Evolutionary conservation across 129 eudicot genomes (phyloP).

Genomic region (Helianthus tuberosus): DNA sequence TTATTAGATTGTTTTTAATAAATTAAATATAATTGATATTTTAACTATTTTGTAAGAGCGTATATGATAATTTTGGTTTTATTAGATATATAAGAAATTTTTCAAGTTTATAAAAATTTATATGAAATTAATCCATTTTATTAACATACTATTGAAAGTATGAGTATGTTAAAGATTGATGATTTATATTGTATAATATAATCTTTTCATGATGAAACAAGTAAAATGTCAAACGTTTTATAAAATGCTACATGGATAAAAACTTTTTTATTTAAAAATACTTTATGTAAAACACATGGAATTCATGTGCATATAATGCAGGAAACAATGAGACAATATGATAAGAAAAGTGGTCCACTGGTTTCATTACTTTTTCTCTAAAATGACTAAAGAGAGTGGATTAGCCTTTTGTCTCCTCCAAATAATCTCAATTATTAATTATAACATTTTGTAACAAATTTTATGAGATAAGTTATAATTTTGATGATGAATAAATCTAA

Average conservation of each 20-base stretch:
- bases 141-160: too few relatives aligned
- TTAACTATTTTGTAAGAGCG: too few relatives aligned
- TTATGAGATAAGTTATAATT: neutral
- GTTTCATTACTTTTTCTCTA: conserved; percentile 28
- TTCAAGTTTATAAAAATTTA: too few relatives aligned
- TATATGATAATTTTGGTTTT: too few relatives aligned
- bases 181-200: neutral
- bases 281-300: neutral
- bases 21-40: too few relatives aligned
- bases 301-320: neutral
- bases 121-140: too few relatives aligned
- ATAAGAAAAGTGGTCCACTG: conserved; percentile 33
- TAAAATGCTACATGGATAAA: neutral
- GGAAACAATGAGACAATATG: conserved; percentile 27
- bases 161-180: neutral
- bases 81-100: too few relatives aligned
- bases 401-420: conserved; percentile 38
- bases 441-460: neutral
- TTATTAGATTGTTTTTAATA: too few relatives aligned
- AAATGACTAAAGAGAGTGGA: conserved; percentile 31
- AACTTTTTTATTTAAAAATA: neutral
- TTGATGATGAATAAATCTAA: neutral
- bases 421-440: conserved; percentile 25
- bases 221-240: neutral
- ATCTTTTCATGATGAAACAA: neutral